Evolutionary conservation across 2,329 filamentous ascomycete species (phyloP), one percentile per base, ranked within the genome.

Genomic region (Escovopsis weberi): DNA sequence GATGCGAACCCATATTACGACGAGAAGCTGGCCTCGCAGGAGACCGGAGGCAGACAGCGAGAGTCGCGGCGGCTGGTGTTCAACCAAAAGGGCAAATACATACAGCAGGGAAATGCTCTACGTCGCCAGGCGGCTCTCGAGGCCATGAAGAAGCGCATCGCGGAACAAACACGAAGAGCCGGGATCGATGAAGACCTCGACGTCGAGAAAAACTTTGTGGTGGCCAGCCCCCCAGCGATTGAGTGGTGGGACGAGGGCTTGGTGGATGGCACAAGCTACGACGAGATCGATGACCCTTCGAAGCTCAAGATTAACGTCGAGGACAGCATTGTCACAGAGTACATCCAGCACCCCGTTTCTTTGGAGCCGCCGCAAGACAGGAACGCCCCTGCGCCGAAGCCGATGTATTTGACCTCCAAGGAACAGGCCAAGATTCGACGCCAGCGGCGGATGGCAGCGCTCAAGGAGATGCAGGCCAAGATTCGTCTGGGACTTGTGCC

Each of bases 241-340:
- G 91, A 98, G 60, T 98, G 91, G 91, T 96, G 89, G 85, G 91
- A 98, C 53, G 88, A 96, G 64, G 85, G 80, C 2, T 66, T 96
- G 15, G 71, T 94, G 12, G 73, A 82, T 41, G 85, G 82, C 36
- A 73, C 74, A 36, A 80, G 74, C 43, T 95, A 96, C 63, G 73
- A 80, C 45, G 70, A 72, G 46, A 74, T 91, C 45, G 75, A 81
- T 26, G 66, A 82, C 45, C 66, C 74, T 0, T 63, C 65, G 12
- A 78, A 75, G 37, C 66, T 91, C 46, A 91, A 88, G 59, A 74
- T 94, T 48, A 72, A 78, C 34, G 76, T 77, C 0, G 66, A 79
- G n/a, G 87, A 95, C 57, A 82, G 79, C 41, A 89, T 96, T 53
- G 78, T 98, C 45, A 95, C 89, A 2, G 70, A 80, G 54, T 93